Conservation (phyloP, 2,329 filamentous ascomycete genomes). For the Eurotiales sp. region DNA sequence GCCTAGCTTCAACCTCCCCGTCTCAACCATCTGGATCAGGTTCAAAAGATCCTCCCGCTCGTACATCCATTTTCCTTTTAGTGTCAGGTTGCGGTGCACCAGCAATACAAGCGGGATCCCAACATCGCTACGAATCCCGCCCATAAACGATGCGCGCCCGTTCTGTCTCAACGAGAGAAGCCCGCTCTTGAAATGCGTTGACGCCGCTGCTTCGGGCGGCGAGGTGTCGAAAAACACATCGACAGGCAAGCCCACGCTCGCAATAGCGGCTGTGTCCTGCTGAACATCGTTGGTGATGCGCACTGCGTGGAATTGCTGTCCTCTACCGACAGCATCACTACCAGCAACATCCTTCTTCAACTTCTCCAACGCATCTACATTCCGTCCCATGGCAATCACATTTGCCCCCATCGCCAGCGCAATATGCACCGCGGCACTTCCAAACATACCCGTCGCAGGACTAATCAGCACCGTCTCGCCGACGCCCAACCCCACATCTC, state of each 20-base stretch:
- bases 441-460: conserved; percentile 49
- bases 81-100: conserved; percentile 6
- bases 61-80: conserved; percentile 15
- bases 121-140: conserved; percentile 3
- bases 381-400: conserved; percentile 50
- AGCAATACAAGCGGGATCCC: conserved; percentile 2
- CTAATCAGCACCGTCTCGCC: conserved; percentile 49
- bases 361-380: conserved; percentile 18
- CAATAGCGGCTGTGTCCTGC: not conserved
- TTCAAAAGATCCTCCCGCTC: conserved; percentile 3
- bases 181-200: conserved; percentile 4
- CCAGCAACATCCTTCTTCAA: not conserved
- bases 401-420: conserved; percentile 48
- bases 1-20: conserved; percentile 2
- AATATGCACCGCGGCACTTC: conserved; percentile 45
- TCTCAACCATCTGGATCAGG: conserved; percentile 6
- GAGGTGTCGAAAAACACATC: conserved; percentile 13
- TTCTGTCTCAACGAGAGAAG: conserved; percentile 8
- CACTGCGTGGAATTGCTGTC: conserved; percentile 3
- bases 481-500: conserved; percentile 36
- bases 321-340: not conserved
- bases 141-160: conserved; percentile 13
- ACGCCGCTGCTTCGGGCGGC: not conserved
- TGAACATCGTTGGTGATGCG: conserved; percentile 1
- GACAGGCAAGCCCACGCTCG: conserved; percentile 3